Percentiles rank a stretch among this genome's conserved stretches.
phyloP scores from a whole-genome alignment of 768 basidiomycete species.

The Leccinum subgranulosum region DNA sequence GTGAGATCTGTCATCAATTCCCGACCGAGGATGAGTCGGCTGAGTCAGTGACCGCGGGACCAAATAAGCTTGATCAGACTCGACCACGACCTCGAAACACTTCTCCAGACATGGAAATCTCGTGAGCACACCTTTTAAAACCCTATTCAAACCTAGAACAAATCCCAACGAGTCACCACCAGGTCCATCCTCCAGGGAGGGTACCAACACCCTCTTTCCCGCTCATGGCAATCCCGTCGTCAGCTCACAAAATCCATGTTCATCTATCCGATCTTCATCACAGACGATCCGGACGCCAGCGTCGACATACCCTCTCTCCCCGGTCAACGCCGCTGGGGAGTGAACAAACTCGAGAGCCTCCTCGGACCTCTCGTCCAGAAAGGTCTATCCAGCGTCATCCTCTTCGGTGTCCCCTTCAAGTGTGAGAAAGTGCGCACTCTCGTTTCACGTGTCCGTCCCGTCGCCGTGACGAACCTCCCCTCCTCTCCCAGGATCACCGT shows the following conservation, averaged over 20 bases:
- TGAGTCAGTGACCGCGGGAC: background rate
- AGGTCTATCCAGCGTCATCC: constrained; percentile 86
- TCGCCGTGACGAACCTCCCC: background rate
- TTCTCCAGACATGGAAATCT: constrained; percentile 39
- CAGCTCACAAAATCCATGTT: constrained; percentile 88
- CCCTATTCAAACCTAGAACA: background rate
- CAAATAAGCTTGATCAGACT: background rate
- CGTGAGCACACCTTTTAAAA: constrained; percentile 35
- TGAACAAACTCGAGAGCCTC: constrained; percentile 89
- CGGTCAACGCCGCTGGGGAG: constrained; percentile 89
- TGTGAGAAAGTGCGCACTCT: constrained; percentile 60
- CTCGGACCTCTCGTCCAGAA: constrained; percentile 84
- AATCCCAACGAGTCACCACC: background rate
- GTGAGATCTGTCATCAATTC: background rate
- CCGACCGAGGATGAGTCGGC: background rate
- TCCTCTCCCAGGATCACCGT: constrained; percentile 55
- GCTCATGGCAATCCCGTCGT: constrained; percentile 82
- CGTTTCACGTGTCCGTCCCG: background rate
- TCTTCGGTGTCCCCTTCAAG: constrained; percentile 89
- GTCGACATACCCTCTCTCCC: constrained; percentile 76
- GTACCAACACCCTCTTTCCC: constrained; percentile 87
- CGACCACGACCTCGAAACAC: background rate
- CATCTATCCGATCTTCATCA: constrained; percentile 99
- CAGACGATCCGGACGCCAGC: constrained; percentile 86
- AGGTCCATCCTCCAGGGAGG: constrained; percentile 89